Evolutionary conservation across 108 stramenopile species (phyloP), one percentile per base, ranked within the genome.

Genomic region (Schizochytrium sp.): DNA sequence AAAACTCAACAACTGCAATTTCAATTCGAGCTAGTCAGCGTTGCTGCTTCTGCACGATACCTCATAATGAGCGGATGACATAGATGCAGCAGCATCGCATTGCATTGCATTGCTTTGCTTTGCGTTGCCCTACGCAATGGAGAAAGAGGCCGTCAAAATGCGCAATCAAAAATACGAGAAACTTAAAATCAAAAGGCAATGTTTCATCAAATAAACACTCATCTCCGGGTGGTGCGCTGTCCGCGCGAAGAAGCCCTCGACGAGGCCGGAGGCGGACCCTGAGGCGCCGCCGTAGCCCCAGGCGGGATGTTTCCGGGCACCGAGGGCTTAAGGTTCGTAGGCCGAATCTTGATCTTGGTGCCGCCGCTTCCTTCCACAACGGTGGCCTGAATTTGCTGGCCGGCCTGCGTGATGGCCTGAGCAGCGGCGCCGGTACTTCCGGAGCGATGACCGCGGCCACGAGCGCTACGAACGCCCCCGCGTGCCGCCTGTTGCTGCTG

Each of bases 281-380:
- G 14, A 16, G 8, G 55, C 55, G 55, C 55, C 55, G 55, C 55
- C 55, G 55, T 8, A 4, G 14, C 55, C 14, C 55, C 55, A 57
- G 8, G 55, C 8, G 55, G 2, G 16, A 14, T 57, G 55, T 8
- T 16, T 8, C 55, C 55, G 55, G 55, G 16, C 55, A 16, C 55
- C 14, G 63, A 16, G 41, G 63, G 63, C 63, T 69, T 69, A 14
- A 69, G 41, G 41, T 69, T 83, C 6, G 76, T 53, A 6, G 76
- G 76, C 6, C 76, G 76, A 34, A 83, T 83, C 4, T 83, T 83
- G 48, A 83, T 53, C 28, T 53, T 47, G 8, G 76, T 83, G n/a
- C 76, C 76, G n/a, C 76, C 76, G 28, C 76, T 83, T 83, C 76
- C 76, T 83, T 83, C 76, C 23, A 83, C 76, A 3, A 83, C 76